phyloP scores from a whole-genome alignment of 768 basidiomycete genomes.

The Lepiota venenata region DNA sequence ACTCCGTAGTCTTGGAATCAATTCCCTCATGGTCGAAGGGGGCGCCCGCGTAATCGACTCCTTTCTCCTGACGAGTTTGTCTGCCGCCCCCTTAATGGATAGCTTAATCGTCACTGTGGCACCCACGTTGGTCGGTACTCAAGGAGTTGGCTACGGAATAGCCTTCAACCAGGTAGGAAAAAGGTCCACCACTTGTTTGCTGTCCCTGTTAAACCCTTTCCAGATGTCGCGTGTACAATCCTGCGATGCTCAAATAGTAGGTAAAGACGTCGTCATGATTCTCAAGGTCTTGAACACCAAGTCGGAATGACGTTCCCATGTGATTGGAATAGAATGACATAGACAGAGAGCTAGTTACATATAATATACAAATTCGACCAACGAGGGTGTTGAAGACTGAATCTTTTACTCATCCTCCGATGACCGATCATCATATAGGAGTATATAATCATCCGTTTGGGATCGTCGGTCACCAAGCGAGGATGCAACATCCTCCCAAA shows the following conservation, averaged over 20 bases:
- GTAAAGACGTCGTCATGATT: slow-evolving; percentile 30
- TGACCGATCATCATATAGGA: slow-evolving; percentile 59
- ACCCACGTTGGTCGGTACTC: slow-evolving; percentile 74
- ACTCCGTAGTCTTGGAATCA: slow-evolving; percentile 55
- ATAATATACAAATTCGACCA: slow-evolving; percentile 2
- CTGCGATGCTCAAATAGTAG: slow-evolving; percentile 28
- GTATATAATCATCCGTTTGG: slow-evolving; percentile 55
- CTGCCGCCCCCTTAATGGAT: slow-evolving; percentile 50
- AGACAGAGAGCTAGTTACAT: not conserved
- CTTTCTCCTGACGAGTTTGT: slow-evolving; percentile 41
- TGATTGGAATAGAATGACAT: too few species aligned
- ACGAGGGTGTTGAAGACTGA: not conserved
- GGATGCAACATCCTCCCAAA: slow-evolving; percentile 57
- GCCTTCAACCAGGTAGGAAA: not conserved
- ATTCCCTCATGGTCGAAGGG: slow-evolving; percentile 93
- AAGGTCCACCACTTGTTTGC: not conserved
- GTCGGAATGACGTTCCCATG: not conserved
- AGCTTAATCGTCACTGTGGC: slow-evolving; percentile 82
- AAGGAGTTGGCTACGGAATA: slow-evolving; percentile 55
- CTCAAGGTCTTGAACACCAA: slow-evolving; percentile 13
- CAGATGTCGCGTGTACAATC: slow-evolving; percentile 24
- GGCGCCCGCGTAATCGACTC: slow-evolving; percentile 80
- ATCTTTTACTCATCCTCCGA: slow-evolving; percentile 5
- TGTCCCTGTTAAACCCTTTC: not conserved
- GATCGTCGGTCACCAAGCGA: slow-evolving; percentile 19